Base-by-base conservation (phyloP, 176 grass and related monocot species). In the Musa beccarii region DNA sequence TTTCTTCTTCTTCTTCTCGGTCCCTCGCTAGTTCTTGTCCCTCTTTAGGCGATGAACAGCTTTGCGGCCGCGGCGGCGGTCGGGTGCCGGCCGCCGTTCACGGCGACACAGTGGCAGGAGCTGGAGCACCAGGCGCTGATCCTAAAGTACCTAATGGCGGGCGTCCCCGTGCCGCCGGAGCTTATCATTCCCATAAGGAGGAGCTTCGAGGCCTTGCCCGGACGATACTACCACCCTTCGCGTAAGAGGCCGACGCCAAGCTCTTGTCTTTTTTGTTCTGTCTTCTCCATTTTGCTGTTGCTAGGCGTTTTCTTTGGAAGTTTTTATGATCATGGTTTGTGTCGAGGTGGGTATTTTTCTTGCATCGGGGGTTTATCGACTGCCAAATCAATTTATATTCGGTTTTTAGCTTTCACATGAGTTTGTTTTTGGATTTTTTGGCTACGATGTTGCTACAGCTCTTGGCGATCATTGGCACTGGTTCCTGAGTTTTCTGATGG, bases 101-200 rank as follows among this genome's bases (percentile, higher is more conserved):
- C 95, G 54, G 86, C 88, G 50, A 72, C 95, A 49, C 95, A 99
- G 84, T 99, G 95, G 95, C 84, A 86, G 19, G 95, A 99, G 78
- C 95, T 99, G 51, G 95, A 99, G 88, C 95, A 99, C 73, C 95
- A 99, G 78, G 95, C 95, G 63, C 91, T 99, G 62, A 94, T 99
- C 13, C 87, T 82, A 79, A 99, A 99, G 91, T 99, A 99, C 54
- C 77, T 99, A 71, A 94, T 94, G 82, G 90, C 95, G 8, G 90
- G 95, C 57, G 88, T 91, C 9, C 95, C 95, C 22, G 90, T 99
- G 78, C 95, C 95, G 16, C 85, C 86, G 43, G 95, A 99, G 89
- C 95, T 99, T 75, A 89, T 99, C 76, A 76, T 91, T 75, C 90
- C 90, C 63, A 83, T 92, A 75, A 88, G 90, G 50, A 85, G 80